Evolutionary conservation across 805 yeast species (phyloP).

Genomic region (Scheffersomyces spartinae): DNA sequence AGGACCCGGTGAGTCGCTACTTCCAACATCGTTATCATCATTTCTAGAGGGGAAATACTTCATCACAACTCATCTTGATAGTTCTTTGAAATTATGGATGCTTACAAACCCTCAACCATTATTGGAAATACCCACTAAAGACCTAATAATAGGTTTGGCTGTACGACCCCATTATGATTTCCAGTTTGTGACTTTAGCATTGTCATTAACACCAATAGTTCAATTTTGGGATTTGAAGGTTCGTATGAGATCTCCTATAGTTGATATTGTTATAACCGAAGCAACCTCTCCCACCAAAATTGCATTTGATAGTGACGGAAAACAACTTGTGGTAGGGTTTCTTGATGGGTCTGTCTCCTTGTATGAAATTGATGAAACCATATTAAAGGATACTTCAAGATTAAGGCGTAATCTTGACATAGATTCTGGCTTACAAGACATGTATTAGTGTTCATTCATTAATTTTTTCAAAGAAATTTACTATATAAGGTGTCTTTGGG

Average conservation of each 20-base stretch:
- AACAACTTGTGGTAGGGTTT: conserved; percentile 11
- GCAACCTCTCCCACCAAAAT: conserved; percentile 4
- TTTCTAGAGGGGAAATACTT: conserved; percentile 5
- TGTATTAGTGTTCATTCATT: no score
- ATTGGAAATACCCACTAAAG: conserved; percentile 10
- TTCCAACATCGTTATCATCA: not conserved
- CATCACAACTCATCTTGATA: conserved; percentile 12
- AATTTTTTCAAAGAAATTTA: no score
- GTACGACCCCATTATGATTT: conserved; percentile 8
- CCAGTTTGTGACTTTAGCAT: conserved; percentile 17
- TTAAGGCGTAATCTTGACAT: no score
- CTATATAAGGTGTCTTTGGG: no score
- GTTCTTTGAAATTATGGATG: conserved; percentile 13
- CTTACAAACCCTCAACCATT: conserved; percentile 5
- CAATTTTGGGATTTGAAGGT: conserved; percentile 20
- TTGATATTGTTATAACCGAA: conserved; percentile 5
- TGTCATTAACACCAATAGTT: conserved; percentile 7
- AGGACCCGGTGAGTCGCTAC: not conserved
- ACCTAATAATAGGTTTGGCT: conserved; percentile 9
- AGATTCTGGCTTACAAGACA: no score
- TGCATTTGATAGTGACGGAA: conserved; percentile 10
- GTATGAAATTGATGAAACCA: conserved; percentile 6
- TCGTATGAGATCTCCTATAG: conserved; percentile 9
- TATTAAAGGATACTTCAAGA: conserved; percentile 3
- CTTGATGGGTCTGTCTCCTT: conserved; percentile 9